Evolutionary conservation across 208 protist genomes (phyloP).

Genomic region (Leishmania tropica): DNA sequence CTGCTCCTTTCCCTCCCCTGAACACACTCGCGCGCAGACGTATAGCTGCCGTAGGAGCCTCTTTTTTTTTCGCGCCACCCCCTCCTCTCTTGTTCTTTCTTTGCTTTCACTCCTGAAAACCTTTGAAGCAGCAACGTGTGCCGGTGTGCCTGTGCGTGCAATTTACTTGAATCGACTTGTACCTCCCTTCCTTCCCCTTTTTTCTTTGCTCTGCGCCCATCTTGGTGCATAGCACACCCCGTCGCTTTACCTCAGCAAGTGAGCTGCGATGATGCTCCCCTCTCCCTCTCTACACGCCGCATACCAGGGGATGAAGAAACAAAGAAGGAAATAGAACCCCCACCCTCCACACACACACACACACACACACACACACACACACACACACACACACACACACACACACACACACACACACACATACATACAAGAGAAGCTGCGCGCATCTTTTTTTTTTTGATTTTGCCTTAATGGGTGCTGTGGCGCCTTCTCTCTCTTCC

Average conservation of each 20-base stretch:
- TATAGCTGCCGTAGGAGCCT: slow-evolving; percentile 1
- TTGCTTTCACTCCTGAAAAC: neutral
- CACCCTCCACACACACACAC: neutral
- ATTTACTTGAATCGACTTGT: neutral
- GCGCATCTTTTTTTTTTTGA: neutral
- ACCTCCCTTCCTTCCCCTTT: neutral
- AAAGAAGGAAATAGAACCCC: neutral
- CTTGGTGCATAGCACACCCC: neutral
- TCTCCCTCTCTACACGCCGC: neutral
- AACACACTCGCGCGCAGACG: neutral
- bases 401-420: neutral
- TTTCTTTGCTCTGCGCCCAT: neutral
- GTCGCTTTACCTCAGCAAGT: neutral
- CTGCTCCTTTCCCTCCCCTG: neutral
- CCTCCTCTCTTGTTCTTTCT: neutral
- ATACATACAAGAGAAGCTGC: neutral
- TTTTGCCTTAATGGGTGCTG: neutral
- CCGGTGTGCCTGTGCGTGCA: neutral
- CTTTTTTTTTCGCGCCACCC: neutral
- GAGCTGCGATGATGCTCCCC: neutral
- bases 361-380: neutral
- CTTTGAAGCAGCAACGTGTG: neutral
- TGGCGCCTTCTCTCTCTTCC: no score
- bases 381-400: neutral
- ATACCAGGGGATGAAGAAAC: neutral